These are phyloP conservation scores for Fusarium xylarioides DNA, from an alignment of 2,329 filamentous ascomycete species.

Conservation along the genomic window DNA sequence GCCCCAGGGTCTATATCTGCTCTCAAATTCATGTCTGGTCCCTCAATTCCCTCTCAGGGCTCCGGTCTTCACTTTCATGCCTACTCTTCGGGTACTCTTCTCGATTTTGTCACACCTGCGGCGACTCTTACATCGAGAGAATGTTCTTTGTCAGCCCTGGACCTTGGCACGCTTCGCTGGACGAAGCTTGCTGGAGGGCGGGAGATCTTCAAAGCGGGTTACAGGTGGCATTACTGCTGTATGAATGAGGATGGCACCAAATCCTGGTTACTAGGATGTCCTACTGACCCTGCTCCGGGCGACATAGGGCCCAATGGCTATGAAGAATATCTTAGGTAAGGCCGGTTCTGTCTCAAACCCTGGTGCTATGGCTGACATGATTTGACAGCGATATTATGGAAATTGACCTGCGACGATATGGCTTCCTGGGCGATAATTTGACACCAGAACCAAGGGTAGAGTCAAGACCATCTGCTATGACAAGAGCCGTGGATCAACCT, in stretches of 20 bases:
- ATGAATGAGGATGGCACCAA: constrained; percentile 96
- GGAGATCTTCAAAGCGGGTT: constrained; percentile 91
- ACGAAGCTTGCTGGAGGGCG: constrained; percentile 93
- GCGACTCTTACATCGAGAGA: constrained; percentile 86
- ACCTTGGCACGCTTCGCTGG: constrained; percentile 88
- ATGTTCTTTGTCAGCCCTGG: constrained; percentile 88
- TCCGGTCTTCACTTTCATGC: constrained; percentile 95
- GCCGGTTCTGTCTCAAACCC: neutral
- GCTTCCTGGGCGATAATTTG: constrained; percentile 83
- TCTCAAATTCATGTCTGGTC: constrained; percentile 83
- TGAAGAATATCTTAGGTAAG: constrained; percentile 82
- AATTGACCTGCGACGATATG: constrained; percentile 91
- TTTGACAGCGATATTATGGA: constrained; percentile 80
- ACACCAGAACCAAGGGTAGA: constrained; percentile 63
- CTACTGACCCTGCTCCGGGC: constrained; percentile 73
- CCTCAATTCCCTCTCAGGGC: constrained; percentile 86
- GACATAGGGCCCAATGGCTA: constrained; percentile 75
- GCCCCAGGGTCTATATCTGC: constrained; percentile 91
- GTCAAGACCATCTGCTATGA: constrained; percentile 58
- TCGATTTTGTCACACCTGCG: constrained; percentile 94
- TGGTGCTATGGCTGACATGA: constrained; percentile 28
- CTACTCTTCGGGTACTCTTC: constrained; percentile 89
- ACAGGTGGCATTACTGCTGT: constrained; percentile 97
- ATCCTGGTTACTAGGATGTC: constrained; percentile 95
- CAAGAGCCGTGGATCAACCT: constrained; percentile 60